Conservation (phyloP, 805 yeast species). For the Tetrapisispora iriomotensis region DNA sequence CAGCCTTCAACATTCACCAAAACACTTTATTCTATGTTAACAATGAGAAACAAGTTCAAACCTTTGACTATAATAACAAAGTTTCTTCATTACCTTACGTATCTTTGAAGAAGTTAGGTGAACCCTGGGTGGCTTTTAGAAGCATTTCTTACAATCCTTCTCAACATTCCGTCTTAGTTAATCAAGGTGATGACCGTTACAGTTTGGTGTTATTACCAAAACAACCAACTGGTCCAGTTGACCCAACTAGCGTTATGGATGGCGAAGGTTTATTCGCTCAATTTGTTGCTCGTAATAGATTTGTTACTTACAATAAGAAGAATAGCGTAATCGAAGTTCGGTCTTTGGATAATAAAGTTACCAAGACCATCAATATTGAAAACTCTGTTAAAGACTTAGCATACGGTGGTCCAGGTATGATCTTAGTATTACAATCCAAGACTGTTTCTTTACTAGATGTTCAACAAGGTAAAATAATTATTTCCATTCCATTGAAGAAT, state of each 20-base stretch:
- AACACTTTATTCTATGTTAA: constrained; percentile 69
- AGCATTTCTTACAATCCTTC: constrained; percentile 85
- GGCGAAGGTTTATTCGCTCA: constrained; percentile 81
- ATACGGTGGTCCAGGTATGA: constrained; percentile 72
- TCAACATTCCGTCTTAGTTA: constrained; percentile 76
- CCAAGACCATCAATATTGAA: constrained; percentile 71
- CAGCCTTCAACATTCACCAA: constrained; percentile 57
- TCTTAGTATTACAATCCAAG: constrained; percentile 62
- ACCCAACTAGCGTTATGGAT: constrained; percentile 68
- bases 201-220: constrained; percentile 72
- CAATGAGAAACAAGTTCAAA: constrained; percentile 76
- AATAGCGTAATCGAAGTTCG: constrained; percentile 66
- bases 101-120: constrained; percentile 75
- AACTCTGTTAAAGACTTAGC: constrained; percentile 61
- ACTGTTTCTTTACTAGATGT: constrained; percentile 80
- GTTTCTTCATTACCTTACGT: constrained; percentile 68
- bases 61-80: constrained; percentile 57
- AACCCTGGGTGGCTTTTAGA: constrained; percentile 77
- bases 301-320: constrained; percentile 64
- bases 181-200: constrained; percentile 57
- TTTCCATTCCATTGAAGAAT: constrained; percentile 59
- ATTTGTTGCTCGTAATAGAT: constrained; percentile 91
- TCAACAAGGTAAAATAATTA: constrained; percentile 75
- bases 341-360: constrained; percentile 70
- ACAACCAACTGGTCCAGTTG: constrained; percentile 87